Evolutionary conservation across 2,329 filamentous ascomycete species (phyloP).

Genomic region (Fusarium falciforme): DNA sequence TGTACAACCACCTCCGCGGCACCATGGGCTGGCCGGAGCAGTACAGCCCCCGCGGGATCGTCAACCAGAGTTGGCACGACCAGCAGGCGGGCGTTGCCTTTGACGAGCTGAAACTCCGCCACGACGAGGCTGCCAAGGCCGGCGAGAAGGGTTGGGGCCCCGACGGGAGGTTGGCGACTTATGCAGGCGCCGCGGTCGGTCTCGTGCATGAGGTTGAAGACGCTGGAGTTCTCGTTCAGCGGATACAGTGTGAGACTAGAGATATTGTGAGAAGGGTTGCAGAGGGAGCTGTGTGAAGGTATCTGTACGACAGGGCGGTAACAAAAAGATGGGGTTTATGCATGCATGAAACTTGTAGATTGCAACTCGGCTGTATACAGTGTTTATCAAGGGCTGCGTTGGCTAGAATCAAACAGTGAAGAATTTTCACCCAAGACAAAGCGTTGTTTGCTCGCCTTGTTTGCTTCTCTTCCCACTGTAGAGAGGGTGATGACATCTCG

Average conservation of each 20-base stretch:
- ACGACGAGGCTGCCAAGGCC: constrained; percentile 48
- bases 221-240: constrained; percentile 53
- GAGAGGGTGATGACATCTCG: not conserved
- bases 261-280: constrained; percentile 7
- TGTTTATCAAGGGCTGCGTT: not conserved
- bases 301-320: not conserved
- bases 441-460: not conserved
- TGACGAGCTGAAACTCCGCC: constrained; percentile 56
- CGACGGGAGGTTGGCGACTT: constrained; percentile 61
- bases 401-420: not conserved
- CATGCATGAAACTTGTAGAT: not conserved
- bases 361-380: not conserved
- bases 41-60: constrained; percentile 54
- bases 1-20: constrained; percentile 59
- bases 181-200: constrained; percentile 60
- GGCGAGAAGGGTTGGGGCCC: constrained; percentile 61
- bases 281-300: not conserved
- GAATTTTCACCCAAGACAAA: not conserved
- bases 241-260: constrained; percentile 44
- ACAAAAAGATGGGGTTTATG: not conserved
- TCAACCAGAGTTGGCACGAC: constrained; percentile 53
- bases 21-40: constrained; percentile 53
- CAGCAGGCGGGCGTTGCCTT: constrained; percentile 52
- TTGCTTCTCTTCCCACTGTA: not conserved
- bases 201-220: constrained; percentile 54